Conservation (phyloP, 148 eudicot species). For the Rhododendron henanense region DNA sequence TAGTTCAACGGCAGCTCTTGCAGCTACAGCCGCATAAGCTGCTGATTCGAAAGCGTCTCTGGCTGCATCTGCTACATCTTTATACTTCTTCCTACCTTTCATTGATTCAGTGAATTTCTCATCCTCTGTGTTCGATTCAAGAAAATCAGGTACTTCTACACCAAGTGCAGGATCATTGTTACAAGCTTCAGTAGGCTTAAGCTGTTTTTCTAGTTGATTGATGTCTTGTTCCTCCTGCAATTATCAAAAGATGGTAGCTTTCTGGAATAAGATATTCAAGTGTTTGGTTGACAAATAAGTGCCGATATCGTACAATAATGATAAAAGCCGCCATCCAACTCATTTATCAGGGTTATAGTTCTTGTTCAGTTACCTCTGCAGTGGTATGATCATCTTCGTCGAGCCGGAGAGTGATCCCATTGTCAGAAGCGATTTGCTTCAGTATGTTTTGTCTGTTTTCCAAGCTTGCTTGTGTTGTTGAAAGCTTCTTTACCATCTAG, state of each 20-base stretch:
- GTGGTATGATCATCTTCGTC: slow-evolving; percentile 7
- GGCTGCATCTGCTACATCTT: slow-evolving; percentile 13
- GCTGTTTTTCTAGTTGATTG: slow-evolving; percentile 9
- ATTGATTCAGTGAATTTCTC: slow-evolving; percentile 14
- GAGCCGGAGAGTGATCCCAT: slow-evolving; percentile 28
- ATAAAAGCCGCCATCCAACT: neutral
- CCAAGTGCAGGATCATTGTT: slow-evolving; percentile 1
- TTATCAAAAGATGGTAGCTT: slow-evolving; percentile 1
- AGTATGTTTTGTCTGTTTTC: slow-evolving; percentile 32
- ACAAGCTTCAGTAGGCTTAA: slow-evolving; percentile 1
- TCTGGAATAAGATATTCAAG: neutral
- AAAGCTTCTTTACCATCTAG: slow-evolving; percentile 39
- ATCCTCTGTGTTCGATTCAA: neutral
- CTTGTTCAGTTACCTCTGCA: slow-evolving; percentile 7
- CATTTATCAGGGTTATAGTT: neutral
- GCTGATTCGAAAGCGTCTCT: slow-evolving; percentile 18
- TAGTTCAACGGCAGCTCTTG: slow-evolving; percentile 72
- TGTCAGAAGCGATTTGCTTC: slow-evolving; percentile 38
- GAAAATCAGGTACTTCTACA: neutral
- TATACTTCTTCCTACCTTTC: slow-evolving; percentile 11
- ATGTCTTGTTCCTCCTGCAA: slow-evolving; percentile 17
- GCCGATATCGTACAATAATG: neutral
- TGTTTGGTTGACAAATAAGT: neutral
- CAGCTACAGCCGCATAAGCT: slow-evolving; percentile 69
- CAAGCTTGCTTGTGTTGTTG: slow-evolving; percentile 35